These are phyloP conservation scores for Chaetothyriales sp. DNA, from an alignment of 2,329 filamentous ascomycete species.

Conservation along the genomic window DNA sequence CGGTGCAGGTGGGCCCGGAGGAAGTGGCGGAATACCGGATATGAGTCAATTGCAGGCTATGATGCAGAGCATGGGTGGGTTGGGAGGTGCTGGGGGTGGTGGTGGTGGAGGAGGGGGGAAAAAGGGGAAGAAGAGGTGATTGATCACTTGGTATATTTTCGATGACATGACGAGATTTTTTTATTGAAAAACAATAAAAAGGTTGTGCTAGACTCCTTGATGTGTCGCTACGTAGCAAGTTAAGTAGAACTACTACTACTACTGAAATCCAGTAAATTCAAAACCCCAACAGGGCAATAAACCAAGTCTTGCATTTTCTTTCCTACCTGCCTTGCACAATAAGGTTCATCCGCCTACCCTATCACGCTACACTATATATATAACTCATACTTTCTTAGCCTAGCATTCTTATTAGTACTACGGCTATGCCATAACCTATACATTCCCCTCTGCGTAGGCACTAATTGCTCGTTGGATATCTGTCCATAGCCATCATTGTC, in stretches of 20 bases:
- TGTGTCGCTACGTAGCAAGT: not conserved
- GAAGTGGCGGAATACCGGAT: slow-evolving; percentile 20
- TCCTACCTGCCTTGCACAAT: too few species aligned
- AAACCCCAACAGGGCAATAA: too few species aligned
- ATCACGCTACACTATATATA: too few species aligned
- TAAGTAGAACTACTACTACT: too few species aligned
- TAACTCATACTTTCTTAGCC: too few species aligned
- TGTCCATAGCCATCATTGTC: slow-evolving; percentile 1
- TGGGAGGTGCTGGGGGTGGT: slow-evolving; percentile 12
- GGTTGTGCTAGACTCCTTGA: not conserved
- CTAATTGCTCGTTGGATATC: too few species aligned
- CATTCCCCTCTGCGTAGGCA: too few species aligned
- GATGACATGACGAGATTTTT: not conserved
- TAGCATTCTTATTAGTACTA: too few species aligned
- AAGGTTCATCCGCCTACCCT: too few species aligned
- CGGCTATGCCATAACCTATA: too few species aligned
- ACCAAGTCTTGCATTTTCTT: too few species aligned
- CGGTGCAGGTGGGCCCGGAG: slow-evolving; percentile 18
- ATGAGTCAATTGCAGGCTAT: slow-evolving; percentile 16
- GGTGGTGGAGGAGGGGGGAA: slow-evolving; percentile 6
- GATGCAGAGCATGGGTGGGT: slow-evolving; percentile 16
- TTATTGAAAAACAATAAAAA: not conserved
- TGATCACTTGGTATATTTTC: not conserved
- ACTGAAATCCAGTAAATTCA: too few species aligned
- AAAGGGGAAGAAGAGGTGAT: slow-evolving; percentile 16